Conservation (phyloP, 2,329 filamentous ascomycete genomes). For the Pyrenochaeta sp. region DNA sequence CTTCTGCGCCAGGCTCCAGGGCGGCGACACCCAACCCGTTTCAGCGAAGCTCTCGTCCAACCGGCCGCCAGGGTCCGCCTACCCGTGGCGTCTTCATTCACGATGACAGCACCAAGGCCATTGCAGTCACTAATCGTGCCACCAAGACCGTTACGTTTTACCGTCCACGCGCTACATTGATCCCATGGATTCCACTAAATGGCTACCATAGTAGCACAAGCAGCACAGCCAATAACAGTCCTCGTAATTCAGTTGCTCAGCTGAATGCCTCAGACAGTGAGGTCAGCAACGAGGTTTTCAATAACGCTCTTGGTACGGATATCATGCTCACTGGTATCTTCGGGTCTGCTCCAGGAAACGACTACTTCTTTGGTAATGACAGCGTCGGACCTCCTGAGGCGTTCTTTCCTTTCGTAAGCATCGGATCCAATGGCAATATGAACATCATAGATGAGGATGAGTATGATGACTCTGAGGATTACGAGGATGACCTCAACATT, state of each 20-base stretch:
- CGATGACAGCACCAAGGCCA: slow-evolving; percentile 48
- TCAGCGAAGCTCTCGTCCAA: slow-evolving; percentile 39
- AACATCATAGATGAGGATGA: slow-evolving; percentile 64
- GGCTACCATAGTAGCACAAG: slow-evolving; percentile 49
- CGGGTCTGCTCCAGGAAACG: slow-evolving; percentile 51
- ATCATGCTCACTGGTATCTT: slow-evolving; percentile 82
- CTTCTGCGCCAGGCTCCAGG: slow-evolving; percentile 53
- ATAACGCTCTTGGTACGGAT: slow-evolving; percentile 60
- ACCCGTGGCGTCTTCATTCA: slow-evolving; percentile 49
- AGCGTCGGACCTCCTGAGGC: slow-evolving; percentile 78
- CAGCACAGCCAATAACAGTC: slow-evolving; percentile 52
- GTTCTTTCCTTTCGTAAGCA: slow-evolving; percentile 73
- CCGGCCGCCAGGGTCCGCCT: slow-evolving; percentile 41
- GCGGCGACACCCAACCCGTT: slow-evolving; percentile 50
- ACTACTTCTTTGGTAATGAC: slow-evolving; percentile 63
- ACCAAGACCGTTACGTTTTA: slow-evolving; percentile 55
- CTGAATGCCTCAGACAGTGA: slow-evolving; percentile 51
- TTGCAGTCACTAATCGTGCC: slow-evolving; percentile 52
- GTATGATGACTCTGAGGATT: slow-evolving; percentile 67
- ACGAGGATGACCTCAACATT: slow-evolving; percentile 60
- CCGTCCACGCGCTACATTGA: slow-evolving; percentile 42
- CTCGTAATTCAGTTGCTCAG: slow-evolving; percentile 45
- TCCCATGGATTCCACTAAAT: slow-evolving; percentile 39
- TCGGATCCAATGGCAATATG: slow-evolving; percentile 65
- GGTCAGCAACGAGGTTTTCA: slow-evolving; percentile 46